phyloP scores from a whole-genome alignment of 106 monocot species.

The Phalaenopsis equestris region DNA sequence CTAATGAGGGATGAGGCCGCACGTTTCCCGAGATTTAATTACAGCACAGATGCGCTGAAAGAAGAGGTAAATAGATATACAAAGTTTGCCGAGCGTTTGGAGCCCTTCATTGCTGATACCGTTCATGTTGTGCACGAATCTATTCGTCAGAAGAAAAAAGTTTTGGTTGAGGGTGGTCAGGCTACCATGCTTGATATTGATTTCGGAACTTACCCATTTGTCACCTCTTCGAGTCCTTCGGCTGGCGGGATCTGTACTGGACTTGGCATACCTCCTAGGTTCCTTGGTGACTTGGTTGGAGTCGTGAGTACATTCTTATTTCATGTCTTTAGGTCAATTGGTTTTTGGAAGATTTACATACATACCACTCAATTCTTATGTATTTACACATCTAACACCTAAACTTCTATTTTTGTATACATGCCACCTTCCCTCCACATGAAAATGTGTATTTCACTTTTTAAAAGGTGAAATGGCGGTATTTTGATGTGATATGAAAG shows the following conservation, averaged over 20 bases:
- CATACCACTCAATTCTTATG: too few relatives aligned
- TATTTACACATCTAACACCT: too few relatives aligned
- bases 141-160: constrained; percentile 61
- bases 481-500: too few relatives aligned
- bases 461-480: too few relatives aligned
- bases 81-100: constrained; percentile 61
- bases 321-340: neutral
- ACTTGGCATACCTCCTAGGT: constrained; percentile 81
- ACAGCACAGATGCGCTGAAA: constrained; percentile 39
- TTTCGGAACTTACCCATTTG: constrained; percentile 97
- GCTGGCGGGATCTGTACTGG: constrained; percentile 97
- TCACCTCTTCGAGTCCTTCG: constrained; percentile 94
- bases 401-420: too few relatives aligned
- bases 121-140: constrained; percentile 70
- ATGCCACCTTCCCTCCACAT: too few relatives aligned
- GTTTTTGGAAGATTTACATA: too few relatives aligned
- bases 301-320: constrained; percentile 42
- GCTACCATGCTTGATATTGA: constrained; percentile 97
- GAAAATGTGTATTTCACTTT: too few relatives aligned
- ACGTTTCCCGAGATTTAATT: constrained; percentile 65
- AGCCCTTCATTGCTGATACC: constrained; percentile 77
- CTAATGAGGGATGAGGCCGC: constrained; percentile 73
- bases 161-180: constrained; percentile 96
- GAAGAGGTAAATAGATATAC: constrained; percentile 80
- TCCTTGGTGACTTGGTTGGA: constrained; percentile 79